phyloP scores from a whole-genome alignment of 306 rosid genomes.

The Prunus kanzakura region DNA sequence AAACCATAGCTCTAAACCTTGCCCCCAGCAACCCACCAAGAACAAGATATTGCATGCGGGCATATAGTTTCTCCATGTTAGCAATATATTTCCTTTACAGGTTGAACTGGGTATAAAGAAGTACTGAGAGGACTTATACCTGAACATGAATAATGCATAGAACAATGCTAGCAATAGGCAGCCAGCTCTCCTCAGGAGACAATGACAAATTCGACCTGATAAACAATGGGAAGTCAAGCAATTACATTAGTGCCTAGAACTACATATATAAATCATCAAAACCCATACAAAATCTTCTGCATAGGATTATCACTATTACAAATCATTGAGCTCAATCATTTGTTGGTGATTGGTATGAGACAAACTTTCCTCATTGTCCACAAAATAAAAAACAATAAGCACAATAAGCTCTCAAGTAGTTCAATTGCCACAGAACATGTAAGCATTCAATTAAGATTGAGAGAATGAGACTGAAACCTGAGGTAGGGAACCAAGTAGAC shows the following conservation, averaged over 20 bases:
- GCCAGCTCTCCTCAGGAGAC: slow-evolving; percentile 93
- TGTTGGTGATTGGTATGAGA: neutral
- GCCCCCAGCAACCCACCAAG: neutral
- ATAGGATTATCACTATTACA: neutral
- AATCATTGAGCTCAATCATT: neutral
- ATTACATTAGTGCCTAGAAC: neutral
- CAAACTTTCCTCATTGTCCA: neutral
- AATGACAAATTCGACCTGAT: slow-evolving; percentile 72
- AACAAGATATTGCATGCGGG: neutral
- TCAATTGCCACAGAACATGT: neutral
- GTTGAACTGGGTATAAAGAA: neutral
- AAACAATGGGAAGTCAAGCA: slow-evolving; percentile 14
- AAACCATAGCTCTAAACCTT: slow-evolving; percentile 6
- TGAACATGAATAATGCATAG: slow-evolving; percentile 83
- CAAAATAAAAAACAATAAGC: neutral
- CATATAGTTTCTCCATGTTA: neutral
- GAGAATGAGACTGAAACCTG: slow-evolving; percentile 38
- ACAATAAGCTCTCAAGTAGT: neutral
- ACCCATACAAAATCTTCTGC: neutral
- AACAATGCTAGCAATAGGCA: slow-evolving; percentile 84
- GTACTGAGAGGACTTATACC: slow-evolving; percentile 43
- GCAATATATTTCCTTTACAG: neutral
- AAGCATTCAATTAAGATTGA: neutral
- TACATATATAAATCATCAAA: neutral
- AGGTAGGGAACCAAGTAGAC: slow-evolving; percentile 82